Conservation (phyloP, 2,329 filamentous ascomycete genomes). For the Scopulariopsis brevicaulis region DNA sequence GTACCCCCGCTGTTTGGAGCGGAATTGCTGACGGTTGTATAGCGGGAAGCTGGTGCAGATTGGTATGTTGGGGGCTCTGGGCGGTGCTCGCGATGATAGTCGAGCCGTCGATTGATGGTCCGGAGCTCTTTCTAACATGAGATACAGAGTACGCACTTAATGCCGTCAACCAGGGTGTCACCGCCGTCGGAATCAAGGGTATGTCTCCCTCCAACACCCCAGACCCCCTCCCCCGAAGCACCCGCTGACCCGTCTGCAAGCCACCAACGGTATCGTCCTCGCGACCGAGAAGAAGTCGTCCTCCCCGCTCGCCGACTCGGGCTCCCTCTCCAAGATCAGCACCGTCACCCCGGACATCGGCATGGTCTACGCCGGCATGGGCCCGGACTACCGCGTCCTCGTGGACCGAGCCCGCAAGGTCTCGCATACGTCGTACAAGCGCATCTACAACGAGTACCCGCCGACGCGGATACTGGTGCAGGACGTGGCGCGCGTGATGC, state of each 20-base stretch:
- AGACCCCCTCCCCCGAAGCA: not conserved
- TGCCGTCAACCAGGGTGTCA: slow-evolving; percentile 98
- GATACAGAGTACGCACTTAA: slow-evolving; percentile 90
- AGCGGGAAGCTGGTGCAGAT: slow-evolving; percentile 99
- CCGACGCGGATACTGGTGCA: slow-evolving; percentile 98
- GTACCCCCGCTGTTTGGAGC: slow-evolving; percentile 10
- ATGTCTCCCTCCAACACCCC: slow-evolving; percentile 13
- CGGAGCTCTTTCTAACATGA: slow-evolving; percentile 3
- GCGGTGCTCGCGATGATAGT: not conserved
- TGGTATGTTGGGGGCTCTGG: slow-evolving; percentile 32
- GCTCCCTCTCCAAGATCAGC: slow-evolving; percentile 93
- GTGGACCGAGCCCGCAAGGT: slow-evolving; percentile 98
- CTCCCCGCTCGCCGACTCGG: slow-evolving; percentile 88
- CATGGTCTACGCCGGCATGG: slow-evolving; percentile 99
- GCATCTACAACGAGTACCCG: slow-evolving; percentile 99
- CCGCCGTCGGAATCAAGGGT: slow-evolving; percentile 97
- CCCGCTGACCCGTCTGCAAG: slow-evolving; percentile 35
- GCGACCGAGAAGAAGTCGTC: slow-evolving; percentile 99
- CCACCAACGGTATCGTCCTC: slow-evolving; percentile 96
- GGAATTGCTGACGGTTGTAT: slow-evolving; percentile 28
- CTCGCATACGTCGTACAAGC: slow-evolving; percentile 97
- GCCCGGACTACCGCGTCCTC: slow-evolving; percentile 92
- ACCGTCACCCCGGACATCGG: slow-evolving; percentile 98
- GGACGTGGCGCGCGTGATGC: slow-evolving; percentile 94
- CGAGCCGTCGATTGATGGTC: not conserved